Conservation (phyloP, 495 filamentous ascomycete species). For the Tuber calosporum region DNA sequence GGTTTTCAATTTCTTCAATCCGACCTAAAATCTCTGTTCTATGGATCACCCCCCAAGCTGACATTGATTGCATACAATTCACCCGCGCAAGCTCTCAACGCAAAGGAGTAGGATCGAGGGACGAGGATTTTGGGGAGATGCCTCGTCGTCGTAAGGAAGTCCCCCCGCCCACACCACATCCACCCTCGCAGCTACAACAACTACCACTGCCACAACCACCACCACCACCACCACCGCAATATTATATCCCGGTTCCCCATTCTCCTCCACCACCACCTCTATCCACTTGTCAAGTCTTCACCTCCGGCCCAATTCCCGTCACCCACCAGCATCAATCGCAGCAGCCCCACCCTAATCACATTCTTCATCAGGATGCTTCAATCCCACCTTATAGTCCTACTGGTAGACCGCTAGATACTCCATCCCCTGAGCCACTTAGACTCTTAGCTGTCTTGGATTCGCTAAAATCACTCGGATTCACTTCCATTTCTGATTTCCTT, state of each 20-base stretch:
- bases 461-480: constrained; percentile 32
- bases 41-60: not conserved
- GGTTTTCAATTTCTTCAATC: constrained; percentile 12
- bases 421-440: constrained; percentile 31
- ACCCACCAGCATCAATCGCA: constrained; percentile 14
- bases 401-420: constrained; percentile 16
- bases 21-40: not conserved
- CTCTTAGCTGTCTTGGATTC: constrained; percentile 32
- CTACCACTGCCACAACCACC: constrained; percentile 10
- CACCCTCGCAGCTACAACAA: constrained; percentile 7
- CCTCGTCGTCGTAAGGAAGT: constrained; percentile 27
- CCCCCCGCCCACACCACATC: constrained; percentile 12
- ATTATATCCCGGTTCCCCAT: constrained; percentile 13
- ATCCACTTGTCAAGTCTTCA: not conserved
- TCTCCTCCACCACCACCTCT: constrained; percentile 7
- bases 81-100: not conserved
- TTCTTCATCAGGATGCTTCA: constrained; percentile 5
- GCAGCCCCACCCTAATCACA: constrained; percentile 20
- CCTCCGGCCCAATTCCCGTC: not conserved
- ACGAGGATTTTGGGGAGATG: constrained; percentile 9
- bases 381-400: constrained; percentile 22
- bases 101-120: not conserved
- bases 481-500: constrained; percentile 31
- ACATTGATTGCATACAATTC: constrained; percentile 8
- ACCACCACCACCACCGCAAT: constrained; percentile 23